Percentiles rank a stretch among this genome's conserved stretches.
Conservation (phyloP, 140 eudicot species). For the Flaveria floridana region DNA sequence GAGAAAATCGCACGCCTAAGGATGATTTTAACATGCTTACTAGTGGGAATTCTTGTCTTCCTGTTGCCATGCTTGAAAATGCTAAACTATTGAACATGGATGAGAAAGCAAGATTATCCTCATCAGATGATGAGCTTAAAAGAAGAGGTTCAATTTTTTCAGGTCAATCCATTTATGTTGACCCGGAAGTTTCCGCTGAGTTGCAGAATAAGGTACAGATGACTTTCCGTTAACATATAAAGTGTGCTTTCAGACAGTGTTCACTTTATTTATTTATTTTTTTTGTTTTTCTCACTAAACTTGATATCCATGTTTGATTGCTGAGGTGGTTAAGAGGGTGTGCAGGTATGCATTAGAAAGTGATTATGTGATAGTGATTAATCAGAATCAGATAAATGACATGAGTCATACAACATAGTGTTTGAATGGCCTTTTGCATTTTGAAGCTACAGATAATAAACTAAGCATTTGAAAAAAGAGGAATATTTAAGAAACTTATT, state of each 20-base stretch:
- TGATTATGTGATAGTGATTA: not conserved
- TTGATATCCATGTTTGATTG: constrained; percentile 1
- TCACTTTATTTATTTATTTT: not conserved
- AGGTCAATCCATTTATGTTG: constrained; percentile 68
- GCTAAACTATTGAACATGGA: constrained; percentile 38
- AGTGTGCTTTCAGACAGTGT: constrained; percentile 5
- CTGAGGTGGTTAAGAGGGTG: constrained; percentile 2
- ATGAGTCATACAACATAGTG: not conserved
- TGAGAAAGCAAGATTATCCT: constrained; percentile 32
- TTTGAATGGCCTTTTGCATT: not conserved
- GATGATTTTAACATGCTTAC: constrained; percentile 40
- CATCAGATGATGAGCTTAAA: constrained; percentile 44
- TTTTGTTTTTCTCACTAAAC: not conserved
- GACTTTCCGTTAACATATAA: constrained; percentile 10
- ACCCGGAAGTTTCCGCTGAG: constrained; percentile 59
- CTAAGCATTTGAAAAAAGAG: not conserved
- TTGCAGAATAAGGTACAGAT: constrained; percentile 66
- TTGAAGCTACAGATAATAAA: not conserved
- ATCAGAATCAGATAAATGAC: not conserved
- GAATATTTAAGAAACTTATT: not conserved
- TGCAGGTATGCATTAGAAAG: not conserved
- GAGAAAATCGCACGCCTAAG: constrained; percentile 38
- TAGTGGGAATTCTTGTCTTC: constrained; percentile 54
- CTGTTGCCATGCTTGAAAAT: constrained; percentile 53
- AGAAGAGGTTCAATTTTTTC: constrained; percentile 54